Evolutionary conservation across 2,329 filamentous ascomycete species (phyloP).

Genomic region (Cadophora sp.): DNA sequence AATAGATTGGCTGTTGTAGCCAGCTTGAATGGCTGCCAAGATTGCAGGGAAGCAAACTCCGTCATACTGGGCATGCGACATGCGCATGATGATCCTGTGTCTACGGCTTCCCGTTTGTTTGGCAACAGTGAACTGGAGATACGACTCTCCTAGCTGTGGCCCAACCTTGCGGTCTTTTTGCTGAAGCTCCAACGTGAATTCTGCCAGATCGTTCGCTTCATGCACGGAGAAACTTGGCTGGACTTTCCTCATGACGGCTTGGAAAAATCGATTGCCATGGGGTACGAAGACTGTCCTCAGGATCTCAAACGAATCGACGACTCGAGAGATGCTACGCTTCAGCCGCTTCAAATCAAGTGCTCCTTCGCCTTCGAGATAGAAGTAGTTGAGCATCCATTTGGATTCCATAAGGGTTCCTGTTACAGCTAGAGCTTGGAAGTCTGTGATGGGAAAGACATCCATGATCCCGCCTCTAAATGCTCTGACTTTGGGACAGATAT

Average conservation of each 20-base stretch:
- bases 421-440: neutral
- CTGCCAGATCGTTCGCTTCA: neutral
- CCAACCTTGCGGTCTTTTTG: neutral
- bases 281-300: neutral
- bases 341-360: neutral
- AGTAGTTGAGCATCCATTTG: neutral
- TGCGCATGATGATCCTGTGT: constrained; percentile 17
- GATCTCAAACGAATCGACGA: neutral
- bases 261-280: neutral
- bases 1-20: constrained; percentile 19
- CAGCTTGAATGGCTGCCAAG: constrained; percentile 10
- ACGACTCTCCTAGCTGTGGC: neutral
- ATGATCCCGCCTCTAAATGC: neutral
- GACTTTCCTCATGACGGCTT: neutral
- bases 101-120: neutral
- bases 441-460: neutral
- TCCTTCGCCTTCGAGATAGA: neutral
- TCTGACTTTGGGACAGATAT: neutral
- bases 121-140: neutral
- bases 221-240: neutral
- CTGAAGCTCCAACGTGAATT: neutral
- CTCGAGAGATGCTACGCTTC: neutral
- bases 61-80: constrained; percentile 26
- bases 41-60: constrained; percentile 25
- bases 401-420: neutral